phyloP scores from a whole-genome alignment of 768 basidiomycete genomes.

The Podaxis mareebaensis region DNA sequence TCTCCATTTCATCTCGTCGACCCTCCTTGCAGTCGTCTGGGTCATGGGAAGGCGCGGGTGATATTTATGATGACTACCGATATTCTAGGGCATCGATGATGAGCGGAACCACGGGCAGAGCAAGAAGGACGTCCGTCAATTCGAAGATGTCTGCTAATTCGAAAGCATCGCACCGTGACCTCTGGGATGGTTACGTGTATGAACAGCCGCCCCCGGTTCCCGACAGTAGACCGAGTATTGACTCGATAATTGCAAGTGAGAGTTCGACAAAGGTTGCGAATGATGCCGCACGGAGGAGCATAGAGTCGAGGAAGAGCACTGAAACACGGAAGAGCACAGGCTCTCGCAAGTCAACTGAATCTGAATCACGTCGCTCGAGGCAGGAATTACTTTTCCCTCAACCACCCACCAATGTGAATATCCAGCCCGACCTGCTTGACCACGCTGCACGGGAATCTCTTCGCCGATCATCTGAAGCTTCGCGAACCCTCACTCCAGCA shows the following conservation, averaged over 20 bases:
- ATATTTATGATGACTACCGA: slow-evolving; percentile 81
- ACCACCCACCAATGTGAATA: slow-evolving; percentile 8
- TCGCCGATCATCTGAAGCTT: slow-evolving; percentile 13
- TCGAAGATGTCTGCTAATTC: slow-evolving; percentile 8
- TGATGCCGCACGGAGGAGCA: slow-evolving; percentile 8
- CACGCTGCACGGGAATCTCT: slow-evolving; percentile 7
- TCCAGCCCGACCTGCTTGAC: slow-evolving; percentile 9
- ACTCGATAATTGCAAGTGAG: slow-evolving; percentile 16
- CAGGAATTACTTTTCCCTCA: slow-evolving; percentile 12
- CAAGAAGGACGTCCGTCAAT: neutral
- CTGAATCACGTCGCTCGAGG: slow-evolving; percentile 6
- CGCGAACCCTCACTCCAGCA: slow-evolving; percentile 5
- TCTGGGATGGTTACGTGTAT: slow-evolving; percentile 8
- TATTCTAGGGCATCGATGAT: slow-evolving; percentile 64
- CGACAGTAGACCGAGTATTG: slow-evolving; percentile 21
- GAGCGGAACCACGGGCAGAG: slow-evolving; percentile 26
- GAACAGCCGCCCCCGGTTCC: slow-evolving; percentile 24
- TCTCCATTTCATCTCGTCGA: slow-evolving; percentile 19
- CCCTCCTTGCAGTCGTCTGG: slow-evolving; percentile 31
- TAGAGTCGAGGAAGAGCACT: slow-evolving; percentile 15
- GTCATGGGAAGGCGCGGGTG: slow-evolving; percentile 65
- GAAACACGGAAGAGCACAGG: neutral
- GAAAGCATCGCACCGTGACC: neutral
- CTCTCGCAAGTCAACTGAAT: slow-evolving; percentile 9
- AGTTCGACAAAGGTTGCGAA: slow-evolving; percentile 3